Conservation (phyloP, 176 grass and related monocot species). For the Aechmea fasciata region DNA sequence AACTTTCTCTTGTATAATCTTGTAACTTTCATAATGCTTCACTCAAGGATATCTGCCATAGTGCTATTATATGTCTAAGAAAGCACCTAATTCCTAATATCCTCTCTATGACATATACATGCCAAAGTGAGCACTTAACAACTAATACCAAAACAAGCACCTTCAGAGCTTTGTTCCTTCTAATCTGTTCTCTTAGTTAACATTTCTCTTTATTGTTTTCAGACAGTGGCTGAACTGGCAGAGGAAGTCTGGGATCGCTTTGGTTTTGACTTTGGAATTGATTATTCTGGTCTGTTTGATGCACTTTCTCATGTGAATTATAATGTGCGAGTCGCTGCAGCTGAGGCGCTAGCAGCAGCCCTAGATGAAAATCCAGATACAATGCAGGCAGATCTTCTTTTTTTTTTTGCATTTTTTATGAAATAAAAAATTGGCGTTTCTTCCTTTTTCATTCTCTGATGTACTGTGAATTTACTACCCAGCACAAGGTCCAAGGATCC, state of each 20-base stretch:
- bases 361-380: slow-evolving; percentile 82
- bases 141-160: no score
- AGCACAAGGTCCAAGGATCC: background rate
- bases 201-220: slow-evolving; percentile 20
- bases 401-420: background rate
- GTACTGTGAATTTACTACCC: background rate
- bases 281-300: slow-evolving; percentile 81
- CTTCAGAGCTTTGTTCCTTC: background rate
- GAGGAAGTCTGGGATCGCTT: slow-evolving; percentile 92
- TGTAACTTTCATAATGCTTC: background rate
- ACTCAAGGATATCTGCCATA: no score
- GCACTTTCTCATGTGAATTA: slow-evolving; percentile 80
- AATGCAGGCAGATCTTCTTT: slow-evolving; percentile 59
- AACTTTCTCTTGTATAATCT: background rate
- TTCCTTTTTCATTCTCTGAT: background rate
- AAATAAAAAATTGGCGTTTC: background rate
- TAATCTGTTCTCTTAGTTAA: background rate
- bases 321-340: slow-evolving; percentile 78
- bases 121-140: no score
- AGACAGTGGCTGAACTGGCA: slow-evolving; percentile 82
- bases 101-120: no score
- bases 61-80: no score
- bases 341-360: slow-evolving; percentile 85
- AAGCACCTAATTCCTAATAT: no score
- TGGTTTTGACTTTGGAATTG: slow-evolving; percentile 66